Conservation (phyloP, 116 monocot species). For the Trichopus zeylanicus region DNA sequence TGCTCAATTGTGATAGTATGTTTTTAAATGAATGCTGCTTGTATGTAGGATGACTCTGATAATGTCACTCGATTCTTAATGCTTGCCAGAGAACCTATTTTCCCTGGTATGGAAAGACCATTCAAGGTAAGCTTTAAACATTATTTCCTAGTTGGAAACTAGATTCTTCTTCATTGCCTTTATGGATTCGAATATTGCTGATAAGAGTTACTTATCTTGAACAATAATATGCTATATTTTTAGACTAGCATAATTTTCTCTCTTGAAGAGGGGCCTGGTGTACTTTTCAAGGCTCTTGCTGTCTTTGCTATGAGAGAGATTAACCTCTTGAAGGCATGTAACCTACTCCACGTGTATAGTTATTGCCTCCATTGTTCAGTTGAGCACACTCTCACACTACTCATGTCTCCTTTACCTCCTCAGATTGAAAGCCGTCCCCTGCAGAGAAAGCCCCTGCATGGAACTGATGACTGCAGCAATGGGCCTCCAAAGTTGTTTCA, state of each 20-base stretch:
- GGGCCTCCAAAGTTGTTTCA: conserved; percentile 41
- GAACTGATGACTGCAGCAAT: conserved; percentile 32
- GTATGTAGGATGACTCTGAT: conserved; percentile 69
- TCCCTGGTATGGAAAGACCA: conserved; percentile 53
- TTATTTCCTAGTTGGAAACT: not conserved
- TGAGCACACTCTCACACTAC: too few relatives aligned
- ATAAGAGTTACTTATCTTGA: too few relatives aligned
- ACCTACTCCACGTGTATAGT: not conserved
- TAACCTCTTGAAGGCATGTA: conserved; percentile 76
- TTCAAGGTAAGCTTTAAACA: conserved; percentile 41
- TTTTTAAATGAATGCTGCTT: not conserved
- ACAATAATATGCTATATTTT: too few relatives aligned
- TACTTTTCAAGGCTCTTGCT: conserved; percentile 89
- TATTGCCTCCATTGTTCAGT: not conserved
- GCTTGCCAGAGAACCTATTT: conserved; percentile 91
- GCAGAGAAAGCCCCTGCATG: conserved; percentile 37
- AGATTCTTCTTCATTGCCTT: not conserved
- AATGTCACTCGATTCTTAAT: conserved; percentile 92
- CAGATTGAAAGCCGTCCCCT: conserved; percentile 93
- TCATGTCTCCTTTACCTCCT: not conserved
- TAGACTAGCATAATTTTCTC: conserved; percentile 97
- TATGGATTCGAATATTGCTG: not conserved
- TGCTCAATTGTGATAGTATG: not conserved
- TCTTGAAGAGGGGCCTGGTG: conserved; percentile 92
- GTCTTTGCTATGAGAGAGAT: conserved; percentile 92